Evolutionary conservation across 2,329 filamentous ascomycete species (phyloP), one percentile per base, ranked within the genome.

Genomic region (Raffaelea arxii): DNA sequence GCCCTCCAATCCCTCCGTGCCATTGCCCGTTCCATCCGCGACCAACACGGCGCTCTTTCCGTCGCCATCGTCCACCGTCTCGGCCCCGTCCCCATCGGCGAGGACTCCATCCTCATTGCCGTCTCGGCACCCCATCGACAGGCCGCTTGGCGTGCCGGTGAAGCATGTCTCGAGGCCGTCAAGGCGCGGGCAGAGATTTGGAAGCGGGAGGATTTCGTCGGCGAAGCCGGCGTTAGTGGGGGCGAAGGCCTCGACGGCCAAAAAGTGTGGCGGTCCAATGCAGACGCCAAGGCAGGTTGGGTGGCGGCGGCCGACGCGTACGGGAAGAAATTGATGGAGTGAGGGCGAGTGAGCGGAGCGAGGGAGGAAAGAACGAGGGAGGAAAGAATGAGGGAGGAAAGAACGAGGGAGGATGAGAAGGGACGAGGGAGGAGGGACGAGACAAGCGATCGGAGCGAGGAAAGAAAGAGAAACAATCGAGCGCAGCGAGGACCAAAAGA

Each of bases 151-250:
- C 68, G 70, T 56, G 91, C 85, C 0, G 91, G 86, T 0, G 91
- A 97, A 68, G 87, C 94, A 66, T 85, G 89, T 27, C 67, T 97
- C 49, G 91, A 97, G 68, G 70, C 78, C 61, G 88, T 86, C 59
- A 98, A 97, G 69, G 78, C 77, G 46, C 80, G 74, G 54, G 87
- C 87, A n/a, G 92, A 98, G 69, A 82, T 98, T 37, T 96, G 91
- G 91, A 96, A 96, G 68, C 71, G 80, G 53, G 91, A 97, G 68
- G 84, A 88, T 62, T 96, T 96, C 70, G 79, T 76, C 40, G 83
- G 77, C 2, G 83, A 80, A 5, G 38, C 14, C 3, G 44, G 19
- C 2, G 35, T 27, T 16, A 14, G 27, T 6, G 43, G 43, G 22
- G 41, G 25, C 11, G n/a, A 23, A 10, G n/a, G 18, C 6, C 40